Base-by-base conservation (phyloP, 108 stramenopile species). In the Skeletonema menzelii region DNA sequence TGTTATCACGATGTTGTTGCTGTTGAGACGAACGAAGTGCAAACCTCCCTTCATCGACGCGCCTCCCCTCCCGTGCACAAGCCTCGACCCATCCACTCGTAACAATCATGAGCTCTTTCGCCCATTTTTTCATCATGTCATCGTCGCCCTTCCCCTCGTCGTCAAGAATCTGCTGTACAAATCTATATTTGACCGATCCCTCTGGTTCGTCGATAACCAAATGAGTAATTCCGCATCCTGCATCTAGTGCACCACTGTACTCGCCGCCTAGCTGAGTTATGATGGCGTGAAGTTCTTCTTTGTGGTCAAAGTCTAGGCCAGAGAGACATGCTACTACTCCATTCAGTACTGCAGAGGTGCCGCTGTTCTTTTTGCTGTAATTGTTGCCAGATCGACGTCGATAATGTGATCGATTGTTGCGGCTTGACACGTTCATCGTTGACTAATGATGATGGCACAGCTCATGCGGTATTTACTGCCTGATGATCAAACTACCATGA, bases 311-410 rank as follows among this genome's bases (percentile, higher is more conserved):
- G 10, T 65, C 64, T 35, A 65, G 73, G 19, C 73, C 73, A 13
- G 73, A 75, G 65, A 75, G 65, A n/a, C 73, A 75, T 26, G 65
- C 65, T 20, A 67, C 46, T 2, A 75, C 73, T 60, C 73, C 73
- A 8, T 27, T 27, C 0, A 75, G 65, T 22, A 58, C 22, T 64
- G 19, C 8, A 7, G 22, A 7, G 19, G 19, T 53, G 22, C 22
- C 5, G 20, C 19, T 20, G 5, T 49, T 49, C 4, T 20, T 49
- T 22, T 49, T 53, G 49, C 22, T 53, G 49, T 53, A 3, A 3
- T 42, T 53, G 22, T 22, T 22, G 49, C 5, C 15, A 22, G 49
- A 53, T 1, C 49, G 49, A 22, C 20, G 49, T 20, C 49, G 49
- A 53, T 49, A 15, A 20, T 22, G 49, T 8, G 49, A 53, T 53